phyloP scores from a whole-genome alignment of 352 stramenopile genomes.

The Phytopythium aichiense region DNA sequence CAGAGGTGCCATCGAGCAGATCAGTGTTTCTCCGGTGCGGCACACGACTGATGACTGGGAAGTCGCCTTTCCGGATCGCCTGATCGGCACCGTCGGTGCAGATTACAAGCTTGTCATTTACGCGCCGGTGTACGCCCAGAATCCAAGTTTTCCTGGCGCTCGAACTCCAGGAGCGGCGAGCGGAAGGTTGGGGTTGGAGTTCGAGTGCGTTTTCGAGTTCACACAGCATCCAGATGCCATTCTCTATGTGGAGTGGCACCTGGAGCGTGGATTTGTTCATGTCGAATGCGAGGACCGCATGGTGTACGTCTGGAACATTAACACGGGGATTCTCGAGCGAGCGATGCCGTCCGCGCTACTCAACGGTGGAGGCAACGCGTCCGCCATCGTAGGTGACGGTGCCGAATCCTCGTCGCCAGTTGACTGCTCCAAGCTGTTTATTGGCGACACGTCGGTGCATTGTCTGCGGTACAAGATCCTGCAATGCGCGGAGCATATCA shows the following conservation, averaged over 20 bases:
- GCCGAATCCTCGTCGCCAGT: constrained; percentile 14
- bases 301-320: constrained; percentile 75
- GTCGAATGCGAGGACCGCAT: constrained; percentile 73
- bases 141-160: constrained; percentile 19
- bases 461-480: constrained; percentile 65
- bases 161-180: constrained; percentile 1
- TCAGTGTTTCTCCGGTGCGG: constrained; percentile 48
- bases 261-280: constrained; percentile 50
- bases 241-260: constrained; percentile 48
- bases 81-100: constrained; percentile 55
- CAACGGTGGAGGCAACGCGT: constrained; percentile 37
- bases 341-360: constrained; percentile 49
- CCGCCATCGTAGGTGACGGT: constrained; percentile 6
- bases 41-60: constrained; percentile 16
- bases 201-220: constrained; percentile 59
- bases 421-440: constrained; percentile 44
- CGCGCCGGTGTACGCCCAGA: constrained; percentile 45
- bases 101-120: constrained; percentile 63
- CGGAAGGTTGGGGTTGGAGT: constrained; percentile 30
- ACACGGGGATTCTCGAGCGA: constrained; percentile 76
- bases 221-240: constrained; percentile 60
- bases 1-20: constrained; percentile 54
- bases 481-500: constrained; percentile 62
- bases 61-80: constrained; percentile 37
- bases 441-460: constrained; percentile 53